Conservation (phyloP, 306 rosid genomes). For the Quercus parvula region DNA sequence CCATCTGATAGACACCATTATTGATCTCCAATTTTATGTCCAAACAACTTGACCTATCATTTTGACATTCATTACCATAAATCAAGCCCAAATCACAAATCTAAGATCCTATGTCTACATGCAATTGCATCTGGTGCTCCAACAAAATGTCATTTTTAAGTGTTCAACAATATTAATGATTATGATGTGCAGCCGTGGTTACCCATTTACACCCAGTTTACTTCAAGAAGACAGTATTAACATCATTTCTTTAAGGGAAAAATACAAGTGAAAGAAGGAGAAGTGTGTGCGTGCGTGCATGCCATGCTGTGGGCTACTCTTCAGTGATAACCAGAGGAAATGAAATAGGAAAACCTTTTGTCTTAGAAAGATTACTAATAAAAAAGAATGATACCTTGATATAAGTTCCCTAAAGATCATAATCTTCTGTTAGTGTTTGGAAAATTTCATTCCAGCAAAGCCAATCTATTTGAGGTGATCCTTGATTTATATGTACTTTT, state of each 20-base stretch:
- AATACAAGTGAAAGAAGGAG: neutral
- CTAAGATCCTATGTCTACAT: slow-evolving; percentile 19
- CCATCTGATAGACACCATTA: slow-evolving; percentile 1
- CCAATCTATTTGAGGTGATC: too few relatives aligned
- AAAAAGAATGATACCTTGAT: too few relatives aligned
- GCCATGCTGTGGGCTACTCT: slow-evolving; percentile 16
- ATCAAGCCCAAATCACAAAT: slow-evolving; percentile 28
- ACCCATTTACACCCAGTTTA: too few relatives aligned
- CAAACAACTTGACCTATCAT: slow-evolving; percentile 8
- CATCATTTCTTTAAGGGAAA: too few relatives aligned
- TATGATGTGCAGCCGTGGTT: too few relatives aligned
- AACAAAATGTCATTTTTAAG: slow-evolving; percentile 13
- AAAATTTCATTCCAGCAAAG: too few relatives aligned
- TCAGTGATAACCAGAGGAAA: slow-evolving; percentile 8
- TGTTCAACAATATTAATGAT: neutral
- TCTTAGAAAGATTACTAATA: too few relatives aligned
- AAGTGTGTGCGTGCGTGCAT: neutral
- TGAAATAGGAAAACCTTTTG: too few relatives aligned
- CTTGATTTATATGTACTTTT: too few relatives aligned
- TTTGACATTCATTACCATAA: slow-evolving; percentile 9
- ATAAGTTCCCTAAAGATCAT: too few relatives aligned
- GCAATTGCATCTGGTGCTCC: slow-evolving; percentile 31
- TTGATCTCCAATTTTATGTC: slow-evolving; percentile 12
- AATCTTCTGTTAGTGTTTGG: neutral
- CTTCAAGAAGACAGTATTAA: too few relatives aligned